phyloP scores from a whole-genome alignment of 805 yeast genomes.

The Candida boleticola region DNA sequence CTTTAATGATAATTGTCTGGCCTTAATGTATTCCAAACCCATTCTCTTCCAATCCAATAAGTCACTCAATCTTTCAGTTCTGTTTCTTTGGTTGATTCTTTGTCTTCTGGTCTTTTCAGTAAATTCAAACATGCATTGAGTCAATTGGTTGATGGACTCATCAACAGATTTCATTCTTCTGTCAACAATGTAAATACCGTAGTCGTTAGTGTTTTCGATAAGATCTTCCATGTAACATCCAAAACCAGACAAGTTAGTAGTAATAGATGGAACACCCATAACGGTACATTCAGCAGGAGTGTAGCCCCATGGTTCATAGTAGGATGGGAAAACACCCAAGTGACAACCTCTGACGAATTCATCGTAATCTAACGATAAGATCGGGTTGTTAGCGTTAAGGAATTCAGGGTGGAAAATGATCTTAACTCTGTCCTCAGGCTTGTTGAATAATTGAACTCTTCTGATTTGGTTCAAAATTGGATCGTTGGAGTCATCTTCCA shows the following conservation, averaged over 20 bases:
- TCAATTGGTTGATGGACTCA: conserved; percentile 87
- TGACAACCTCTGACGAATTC: conserved; percentile 98
- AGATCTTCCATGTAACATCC: conserved; percentile 99
- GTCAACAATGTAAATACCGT: conserved; percentile 96
- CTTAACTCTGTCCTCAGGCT: conserved; percentile 87
- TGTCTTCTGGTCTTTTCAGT: conserved; percentile 89
- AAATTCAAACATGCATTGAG: conserved; percentile 87
- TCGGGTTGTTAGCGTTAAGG: conserved; percentile 90
- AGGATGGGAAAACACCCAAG: conserved; percentile 96
- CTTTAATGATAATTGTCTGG: conserved; percentile 85
- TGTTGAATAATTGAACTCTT: conserved; percentile 86
- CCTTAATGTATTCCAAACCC: conserved; percentile 96
- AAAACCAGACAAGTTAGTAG: conserved; percentile 93
- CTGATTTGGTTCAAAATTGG: conserved; percentile 91
- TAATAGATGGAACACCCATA: conserved; percentile 98
- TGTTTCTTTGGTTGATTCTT: conserved; percentile 94
- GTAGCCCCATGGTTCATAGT: conserved; percentile 99
- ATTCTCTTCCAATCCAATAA: conserved; percentile 95
- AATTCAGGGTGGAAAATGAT: conserved; percentile 98
- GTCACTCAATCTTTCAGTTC: conserved; percentile 93
- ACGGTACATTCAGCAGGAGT: conserved; percentile 99
- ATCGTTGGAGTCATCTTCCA: conserved; percentile 88
- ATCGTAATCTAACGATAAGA: conserved; percentile 89
- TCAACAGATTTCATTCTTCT: conserved; percentile 89
- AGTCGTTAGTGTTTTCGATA: conserved; percentile 90